A percentile compares a stretch with the other conserved stretches of the same genome.
These are phyloP conservation scores for Artemisia argyi DNA, from an alignment of 129 eudicot genomes.

Conservation along the genomic window DNA sequence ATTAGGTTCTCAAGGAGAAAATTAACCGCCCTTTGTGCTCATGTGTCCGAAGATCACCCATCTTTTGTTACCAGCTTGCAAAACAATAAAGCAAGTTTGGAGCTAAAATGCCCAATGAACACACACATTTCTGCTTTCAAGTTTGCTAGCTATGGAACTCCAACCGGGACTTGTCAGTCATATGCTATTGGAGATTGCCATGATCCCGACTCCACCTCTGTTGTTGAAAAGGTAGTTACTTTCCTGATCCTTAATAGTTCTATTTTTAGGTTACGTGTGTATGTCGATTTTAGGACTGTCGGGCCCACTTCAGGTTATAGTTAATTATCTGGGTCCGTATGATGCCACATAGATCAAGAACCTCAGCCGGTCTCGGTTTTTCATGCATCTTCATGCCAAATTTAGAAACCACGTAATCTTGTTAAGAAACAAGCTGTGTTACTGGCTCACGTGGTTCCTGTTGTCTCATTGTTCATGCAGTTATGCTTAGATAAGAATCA, in stretches of 20 bases:
- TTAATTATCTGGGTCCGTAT: neutral
- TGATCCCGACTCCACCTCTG: conserved; percentile 62
- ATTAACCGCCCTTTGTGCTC: conserved; percentile 52
- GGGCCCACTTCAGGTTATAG: neutral
- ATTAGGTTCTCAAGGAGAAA: conserved; percentile 71
- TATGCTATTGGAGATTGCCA: conserved; percentile 72
- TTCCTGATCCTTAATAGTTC: neutral
- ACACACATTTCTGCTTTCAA: conserved; percentile 58
- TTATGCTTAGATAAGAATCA: conserved; percentile 55
- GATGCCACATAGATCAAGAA: neutral
- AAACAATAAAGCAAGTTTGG: conserved; percentile 36
- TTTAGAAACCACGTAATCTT: neutral
- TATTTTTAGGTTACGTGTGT: neutral
- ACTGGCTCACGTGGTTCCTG: neutral
- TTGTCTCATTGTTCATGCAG: conserved; percentile 1
- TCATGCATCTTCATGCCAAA: conserved; percentile 9
- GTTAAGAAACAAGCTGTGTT: conserved; percentile 1
- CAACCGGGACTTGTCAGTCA: conserved; percentile 70
- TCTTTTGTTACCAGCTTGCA: conserved; percentile 41
- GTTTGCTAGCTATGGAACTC: conserved; percentile 92
- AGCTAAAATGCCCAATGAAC: conserved; percentile 59
- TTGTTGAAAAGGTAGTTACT: conserved; percentile 59
- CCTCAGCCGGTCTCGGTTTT: neutral
- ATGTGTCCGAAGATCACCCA: conserved; percentile 82
- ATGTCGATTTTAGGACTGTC: neutral